These are phyloP conservation scores for Herpetomonas samuelpessoai DNA, from an alignment of 208 protist genomes.

Conservation along the genomic window DNA sequence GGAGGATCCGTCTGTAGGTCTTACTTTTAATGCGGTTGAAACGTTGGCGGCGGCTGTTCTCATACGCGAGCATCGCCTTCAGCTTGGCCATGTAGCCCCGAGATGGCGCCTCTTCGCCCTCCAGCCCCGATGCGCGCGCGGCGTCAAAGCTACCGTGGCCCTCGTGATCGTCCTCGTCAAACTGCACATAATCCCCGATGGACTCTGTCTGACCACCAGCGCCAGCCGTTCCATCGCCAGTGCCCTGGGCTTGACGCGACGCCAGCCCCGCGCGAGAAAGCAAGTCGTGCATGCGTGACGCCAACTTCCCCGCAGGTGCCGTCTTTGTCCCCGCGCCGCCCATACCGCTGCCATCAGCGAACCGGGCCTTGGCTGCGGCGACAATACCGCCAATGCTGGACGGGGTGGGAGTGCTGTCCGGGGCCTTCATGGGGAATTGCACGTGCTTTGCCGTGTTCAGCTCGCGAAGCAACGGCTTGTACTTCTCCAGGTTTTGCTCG, in stretches of 20 bases:
- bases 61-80: constrained; percentile 87
- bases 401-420: constrained; percentile 68
- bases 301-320: constrained; percentile 48
- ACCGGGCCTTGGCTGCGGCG: constrained; percentile 30
- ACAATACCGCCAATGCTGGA: constrained; percentile 75
- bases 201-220: constrained; percentile 15
- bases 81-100: constrained; percentile 83
- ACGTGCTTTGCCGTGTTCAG: constrained; percentile 68
- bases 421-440: constrained; percentile 71
- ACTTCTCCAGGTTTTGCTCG: constrained; percentile 70
- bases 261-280: constrained; percentile 60
- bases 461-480: constrained; percentile 67
- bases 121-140: too few species aligned
- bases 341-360: constrained; percentile 8
- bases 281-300: constrained; percentile 48
- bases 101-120: constrained; percentile 26
- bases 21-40: constrained; percentile 94
- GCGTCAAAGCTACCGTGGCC: constrained; percentile 8
- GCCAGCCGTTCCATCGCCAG: constrained; percentile 1
- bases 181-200: constrained; percentile 39
- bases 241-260: constrained; percentile 12
- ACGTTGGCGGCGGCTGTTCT: constrained; percentile 81
- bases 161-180: constrained; percentile 29
- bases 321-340: constrained; percentile 5
- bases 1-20: constrained; percentile 89